phyloP scores from a whole-genome alignment of 345 rosid species.

The Erucastrum elatum region DNA sequence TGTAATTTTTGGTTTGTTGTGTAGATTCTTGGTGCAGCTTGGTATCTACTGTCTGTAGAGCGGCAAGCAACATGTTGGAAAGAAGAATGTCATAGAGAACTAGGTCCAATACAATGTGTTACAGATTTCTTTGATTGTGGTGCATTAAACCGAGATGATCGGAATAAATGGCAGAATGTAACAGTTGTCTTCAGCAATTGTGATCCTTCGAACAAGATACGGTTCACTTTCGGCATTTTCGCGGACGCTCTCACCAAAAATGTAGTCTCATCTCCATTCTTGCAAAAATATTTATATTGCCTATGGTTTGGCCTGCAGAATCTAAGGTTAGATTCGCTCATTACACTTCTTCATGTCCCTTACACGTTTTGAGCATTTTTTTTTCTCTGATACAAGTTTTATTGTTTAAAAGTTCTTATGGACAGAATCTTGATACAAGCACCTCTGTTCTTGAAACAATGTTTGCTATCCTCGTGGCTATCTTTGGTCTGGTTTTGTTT shows the following conservation, averaged over 20 bases:
- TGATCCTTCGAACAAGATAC: conserved; percentile 48
- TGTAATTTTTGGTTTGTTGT: conserved; percentile 9
- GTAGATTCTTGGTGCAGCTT: conserved; percentile 83
- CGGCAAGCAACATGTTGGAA: conserved; percentile 86
- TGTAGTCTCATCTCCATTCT: conserved; percentile 58
- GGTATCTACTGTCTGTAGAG: conserved; percentile 84
- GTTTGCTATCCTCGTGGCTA: conserved; percentile 60
- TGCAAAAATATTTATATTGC: conserved; percentile 77
- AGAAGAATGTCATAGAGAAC: conserved; percentile 57
- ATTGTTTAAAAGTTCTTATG: conserved; percentile 50
- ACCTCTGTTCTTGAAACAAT: conserved; percentile 53
- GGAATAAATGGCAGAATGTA: conserved; percentile 49
- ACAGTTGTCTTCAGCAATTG: conserved; percentile 68
- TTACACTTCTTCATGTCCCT: not conserved
- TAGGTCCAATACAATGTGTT: conserved; percentile 40
- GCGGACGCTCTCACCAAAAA: conserved; percentile 58
- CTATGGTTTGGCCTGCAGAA: conserved; percentile 97
- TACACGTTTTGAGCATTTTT: not conserved
- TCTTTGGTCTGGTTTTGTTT: conserved; percentile 63
- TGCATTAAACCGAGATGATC: conserved; percentile 36
- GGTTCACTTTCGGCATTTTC: conserved; percentile 71
- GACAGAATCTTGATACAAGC: conserved; percentile 52
- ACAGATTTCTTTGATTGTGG: conserved; percentile 62
- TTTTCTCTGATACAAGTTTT: conserved; percentile 9
- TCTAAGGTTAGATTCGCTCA: conserved; percentile 55